Evolutionary conservation across 129 eudicot species (phyloP).

Genomic region (Rutidosis leptorrhynchoides): DNA sequence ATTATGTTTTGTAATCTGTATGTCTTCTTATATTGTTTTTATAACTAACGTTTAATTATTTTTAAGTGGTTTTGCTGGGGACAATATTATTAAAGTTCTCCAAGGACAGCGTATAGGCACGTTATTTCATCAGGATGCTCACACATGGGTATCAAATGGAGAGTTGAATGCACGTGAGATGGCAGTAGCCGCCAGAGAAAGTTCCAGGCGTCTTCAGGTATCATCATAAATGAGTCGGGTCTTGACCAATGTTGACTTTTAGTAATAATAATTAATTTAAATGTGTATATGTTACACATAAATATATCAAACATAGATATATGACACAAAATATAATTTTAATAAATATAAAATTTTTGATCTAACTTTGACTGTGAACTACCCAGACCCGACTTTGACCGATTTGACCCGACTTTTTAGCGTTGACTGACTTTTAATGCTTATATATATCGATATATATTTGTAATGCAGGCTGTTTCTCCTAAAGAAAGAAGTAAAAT

Average conservation of each 20-base stretch:
- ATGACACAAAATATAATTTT: too few relatives aligned
- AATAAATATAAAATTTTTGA: too few relatives aligned
- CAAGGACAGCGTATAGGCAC: constrained; percentile 69
- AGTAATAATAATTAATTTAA: too few relatives aligned
- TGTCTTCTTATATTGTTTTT: constrained; percentile 19
- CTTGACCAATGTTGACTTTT: neutral
- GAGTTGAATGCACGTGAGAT: constrained; percentile 65
- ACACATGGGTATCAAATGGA: constrained; percentile 51
- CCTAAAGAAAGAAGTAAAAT: constrained; percentile 72
- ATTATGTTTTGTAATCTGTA: neutral
- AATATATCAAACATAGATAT: too few relatives aligned
- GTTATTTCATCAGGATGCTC: constrained; percentile 80
- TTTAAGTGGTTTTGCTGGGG: constrained; percentile 68
- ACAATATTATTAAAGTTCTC: constrained; percentile 66
- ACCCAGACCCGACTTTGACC: too few relatives aligned
- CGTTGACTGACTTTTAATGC: too few relatives aligned
- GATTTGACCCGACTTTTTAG: too few relatives aligned
- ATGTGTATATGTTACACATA: too few relatives aligned
- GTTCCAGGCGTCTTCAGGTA: constrained; percentile 91
- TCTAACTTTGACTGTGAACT: too few relatives aligned
- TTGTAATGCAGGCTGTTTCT: constrained; percentile 59
- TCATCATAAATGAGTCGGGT: constrained; percentile 13
- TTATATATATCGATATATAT: neutral
- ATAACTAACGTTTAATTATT: constrained; percentile 10
- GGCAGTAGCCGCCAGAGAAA: constrained; percentile 89